phyloP scores from a whole-genome alignment of 768 basidiomycete genomes.

The Phanerochaete carnosa region DNA sequence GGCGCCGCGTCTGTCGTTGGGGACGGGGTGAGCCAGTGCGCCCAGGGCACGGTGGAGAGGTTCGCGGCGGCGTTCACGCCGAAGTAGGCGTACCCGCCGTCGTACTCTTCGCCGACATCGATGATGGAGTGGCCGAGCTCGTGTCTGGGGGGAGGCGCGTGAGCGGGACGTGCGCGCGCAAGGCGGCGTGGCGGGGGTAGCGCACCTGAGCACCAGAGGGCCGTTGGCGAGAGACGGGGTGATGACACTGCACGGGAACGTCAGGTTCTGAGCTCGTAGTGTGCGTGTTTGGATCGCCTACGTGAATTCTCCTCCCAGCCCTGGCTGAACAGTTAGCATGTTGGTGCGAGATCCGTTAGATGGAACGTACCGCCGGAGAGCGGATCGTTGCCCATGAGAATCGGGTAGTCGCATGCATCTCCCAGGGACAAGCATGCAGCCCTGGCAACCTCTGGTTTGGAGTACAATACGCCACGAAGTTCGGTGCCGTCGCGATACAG shows the following conservation, averaged over 20 bases:
- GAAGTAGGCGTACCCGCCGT: slow-evolving; percentile 72
- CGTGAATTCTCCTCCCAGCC: slow-evolving; percentile 78
- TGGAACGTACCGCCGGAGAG: slow-evolving; percentile 62
- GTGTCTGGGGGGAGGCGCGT: slow-evolving; percentile 33
- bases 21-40: slow-evolving; percentile 54
- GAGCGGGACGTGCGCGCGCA: background rate
- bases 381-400: slow-evolving; percentile 80
- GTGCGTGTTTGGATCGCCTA: slow-evolving; percentile 29
- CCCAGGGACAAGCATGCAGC: slow-evolving; percentile 67
- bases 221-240: slow-evolving; percentile 75
- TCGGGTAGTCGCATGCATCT: slow-evolving; percentile 69
- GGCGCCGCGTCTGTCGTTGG: background rate
- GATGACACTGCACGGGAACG: slow-evolving; percentile 48
- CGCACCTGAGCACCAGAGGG: slow-evolving; percentile 59
- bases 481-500: slow-evolving; percentile 78
- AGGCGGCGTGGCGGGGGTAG: background rate
- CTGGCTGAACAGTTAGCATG: slow-evolving; percentile 30
- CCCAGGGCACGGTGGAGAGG: slow-evolving; percentile 52
- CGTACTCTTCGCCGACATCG: slow-evolving; percentile 79
- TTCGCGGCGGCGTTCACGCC: slow-evolving; percentile 61
- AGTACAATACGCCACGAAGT: slow-evolving; percentile 69
- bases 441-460: slow-evolving; percentile 59
- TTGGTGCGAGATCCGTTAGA: background rate
- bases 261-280: background rate
- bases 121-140: slow-evolving; percentile 82